Evolutionary conservation across 345 rosid genomes (phyloP).

Genomic region (Reutealis trisperma): DNA sequence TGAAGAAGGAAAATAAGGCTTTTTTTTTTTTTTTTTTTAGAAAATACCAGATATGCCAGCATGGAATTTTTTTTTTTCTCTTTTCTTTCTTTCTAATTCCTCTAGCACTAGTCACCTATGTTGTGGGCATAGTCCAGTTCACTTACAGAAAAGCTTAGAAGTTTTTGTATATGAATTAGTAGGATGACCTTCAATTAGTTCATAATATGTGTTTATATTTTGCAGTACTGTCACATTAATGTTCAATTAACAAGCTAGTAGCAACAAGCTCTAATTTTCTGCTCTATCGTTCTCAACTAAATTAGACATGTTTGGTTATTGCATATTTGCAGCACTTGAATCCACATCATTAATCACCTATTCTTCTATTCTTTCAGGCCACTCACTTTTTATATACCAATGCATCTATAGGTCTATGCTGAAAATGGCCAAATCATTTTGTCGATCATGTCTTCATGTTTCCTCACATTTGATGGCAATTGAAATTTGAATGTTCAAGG

Average conservation of each 20-base stretch:
- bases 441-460: background rate
- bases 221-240: no score
- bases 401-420: background rate
- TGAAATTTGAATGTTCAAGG: no score
- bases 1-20: background rate
- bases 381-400: background rate
- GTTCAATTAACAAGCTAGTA: no score
- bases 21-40: background rate
- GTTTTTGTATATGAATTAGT: background rate
- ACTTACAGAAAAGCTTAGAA: background rate
- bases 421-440: background rate
- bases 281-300: no score
- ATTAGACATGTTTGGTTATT: no score
- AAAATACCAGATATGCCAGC: background rate
- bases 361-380: no score
- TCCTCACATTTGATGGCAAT: background rate
- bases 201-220: no score
- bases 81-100: background rate
- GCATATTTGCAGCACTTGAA: background rate
- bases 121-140: background rate
- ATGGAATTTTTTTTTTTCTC: background rate
- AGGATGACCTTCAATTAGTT: background rate
- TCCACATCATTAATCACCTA: background rate
- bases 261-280: no score
- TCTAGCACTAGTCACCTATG: background rate